Base-by-base conservation (phyloP, 2,329 filamentous ascomycete genomes). In the Fusarium concolor region DNA sequence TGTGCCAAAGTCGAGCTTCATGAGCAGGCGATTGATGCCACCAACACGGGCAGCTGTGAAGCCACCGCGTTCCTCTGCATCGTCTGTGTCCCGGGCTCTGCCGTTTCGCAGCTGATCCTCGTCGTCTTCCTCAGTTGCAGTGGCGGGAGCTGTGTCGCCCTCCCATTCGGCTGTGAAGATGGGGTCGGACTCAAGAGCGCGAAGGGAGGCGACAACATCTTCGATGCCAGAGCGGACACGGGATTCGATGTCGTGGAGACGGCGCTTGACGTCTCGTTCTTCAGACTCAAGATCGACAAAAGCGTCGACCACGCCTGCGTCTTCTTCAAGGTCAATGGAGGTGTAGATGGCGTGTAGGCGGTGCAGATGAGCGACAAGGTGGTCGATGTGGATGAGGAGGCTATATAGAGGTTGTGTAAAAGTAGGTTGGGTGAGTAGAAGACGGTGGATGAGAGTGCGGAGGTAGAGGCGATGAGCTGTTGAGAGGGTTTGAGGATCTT, bases 401-500 rank as follows among this genome's bases (percentile, higher is more conserved):
- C 84, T 82, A 74, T 92, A 90, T 0, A 94, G 81, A 2, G 87
- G 80, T 18, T 87, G 82, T 0, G 90, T 92, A 76, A 91, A 94
- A 4, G 81, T 77, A 2, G 82, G 71, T 33, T 89, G 87, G 0
- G 88, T 89, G 11, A 94, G 84, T 18, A 94, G 85, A 4, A 95
- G 84, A 9, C 87, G 86, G 42, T 87, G 86, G 1, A 85, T 81
- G 4, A 98, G 83, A 4, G 89, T 87, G 35, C 85, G 82, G 14
- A 98, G 86, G 76, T 96, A 97, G 18, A 86, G 82, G 17, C 89
- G 86, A 78, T 98, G 95, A 5, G 93, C 94, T 6, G 88, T 87
- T 7, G 93, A 89, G 22, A 98, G 86, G 5, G 91, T 90, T 79
- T 97, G 93, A 0, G 95, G 94, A 76, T 98, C 95, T 71, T 93